Evolutionary conservation across 2,329 filamentous ascomycete genomes (phyloP).

Genomic region (Pezicula carpinea): DNA sequence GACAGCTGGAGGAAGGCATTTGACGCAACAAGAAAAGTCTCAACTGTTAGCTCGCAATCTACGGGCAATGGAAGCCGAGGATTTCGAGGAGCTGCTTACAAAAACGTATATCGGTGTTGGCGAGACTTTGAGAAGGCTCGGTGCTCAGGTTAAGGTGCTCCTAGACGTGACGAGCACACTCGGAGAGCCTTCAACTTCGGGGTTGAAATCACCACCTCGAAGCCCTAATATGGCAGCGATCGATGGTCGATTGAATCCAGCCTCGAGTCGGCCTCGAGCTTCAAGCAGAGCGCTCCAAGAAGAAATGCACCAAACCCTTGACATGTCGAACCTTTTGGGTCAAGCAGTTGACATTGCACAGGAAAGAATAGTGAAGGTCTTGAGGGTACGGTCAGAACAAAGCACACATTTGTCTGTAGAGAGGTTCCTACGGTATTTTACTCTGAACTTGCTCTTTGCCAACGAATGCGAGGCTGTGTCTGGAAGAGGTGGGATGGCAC

Average conservation of each 20-base stretch:
- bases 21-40: slow-evolving; percentile 84
- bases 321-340: slow-evolving; percentile 72
- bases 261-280: slow-evolving; percentile 1
- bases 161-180: slow-evolving; percentile 81
- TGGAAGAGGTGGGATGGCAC: slow-evolving; percentile 66
- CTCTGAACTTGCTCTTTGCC: slow-evolving; percentile 74
- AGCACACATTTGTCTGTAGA: slow-evolving; percentile 62
- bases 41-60: slow-evolving; percentile 83
- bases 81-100: slow-evolving; percentile 77
- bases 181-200: slow-evolving; percentile 17
- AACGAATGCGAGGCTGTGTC: slow-evolving; percentile 85
- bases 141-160: slow-evolving; percentile 90
- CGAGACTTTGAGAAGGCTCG: slow-evolving; percentile 78
- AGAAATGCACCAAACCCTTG: slow-evolving; percentile 71
- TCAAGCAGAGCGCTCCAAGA: slow-evolving; percentile 50
- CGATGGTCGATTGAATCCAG: slow-evolving; percentile 18
- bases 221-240: slow-evolving; percentile 25
- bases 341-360: slow-evolving; percentile 79
- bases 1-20: slow-evolving; percentile 63
- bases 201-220: slow-evolving; percentile 26
- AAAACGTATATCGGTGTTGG: slow-evolving; percentile 84
- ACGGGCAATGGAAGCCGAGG: slow-evolving; percentile 73
- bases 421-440: slow-evolving; percentile 77
- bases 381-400: slow-evolving; percentile 74
- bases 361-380: slow-evolving; percentile 68